Evolutionary conservation across 192 early-diverging fungal genomes (phyloP).

Genomic region (Funneliformis geosporum): DNA sequence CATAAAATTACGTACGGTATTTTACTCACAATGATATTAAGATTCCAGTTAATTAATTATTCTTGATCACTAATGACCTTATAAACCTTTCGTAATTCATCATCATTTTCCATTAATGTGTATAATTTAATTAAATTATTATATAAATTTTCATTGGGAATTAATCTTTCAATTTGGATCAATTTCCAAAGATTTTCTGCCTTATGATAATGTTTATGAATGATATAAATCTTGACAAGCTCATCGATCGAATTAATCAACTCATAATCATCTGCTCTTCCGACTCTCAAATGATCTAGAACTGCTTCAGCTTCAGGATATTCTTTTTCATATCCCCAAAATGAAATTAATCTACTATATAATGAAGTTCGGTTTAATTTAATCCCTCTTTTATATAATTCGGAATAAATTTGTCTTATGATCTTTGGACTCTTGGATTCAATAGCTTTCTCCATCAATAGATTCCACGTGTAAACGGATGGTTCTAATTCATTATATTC

Average conservation of each 20-base stretch:
- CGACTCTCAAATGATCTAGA: neutral
- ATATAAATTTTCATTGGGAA: neutral
- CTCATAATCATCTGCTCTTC: neutral
- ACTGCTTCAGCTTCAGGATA: neutral
- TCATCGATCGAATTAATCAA: neutral
- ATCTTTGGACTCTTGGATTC: neutral
- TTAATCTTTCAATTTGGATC: neutral
- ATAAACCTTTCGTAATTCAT: neutral
- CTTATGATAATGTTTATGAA: neutral
- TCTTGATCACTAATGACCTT: neutral
- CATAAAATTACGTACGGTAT: too few species aligned
- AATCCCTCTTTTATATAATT: neutral
- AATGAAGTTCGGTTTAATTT: neutral
- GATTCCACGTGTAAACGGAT: neutral
- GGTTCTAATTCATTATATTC: neutral
- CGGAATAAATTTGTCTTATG: neutral
- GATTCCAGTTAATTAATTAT: too few species aligned
- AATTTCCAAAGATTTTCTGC: neutral
- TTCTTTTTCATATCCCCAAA: neutral
- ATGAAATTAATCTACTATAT: neutral
- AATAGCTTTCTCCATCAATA: neutral
- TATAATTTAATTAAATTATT: neutral
- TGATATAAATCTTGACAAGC: neutral
- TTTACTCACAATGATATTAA: too few species aligned
- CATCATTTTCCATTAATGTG: neutral